A percentile compares a stretch with the other conserved stretches of the same genome.
phyloP scores from a whole-genome alignment of 2,329 filamentous ascomycete species.

The Geosmithia putterillii region DNA sequence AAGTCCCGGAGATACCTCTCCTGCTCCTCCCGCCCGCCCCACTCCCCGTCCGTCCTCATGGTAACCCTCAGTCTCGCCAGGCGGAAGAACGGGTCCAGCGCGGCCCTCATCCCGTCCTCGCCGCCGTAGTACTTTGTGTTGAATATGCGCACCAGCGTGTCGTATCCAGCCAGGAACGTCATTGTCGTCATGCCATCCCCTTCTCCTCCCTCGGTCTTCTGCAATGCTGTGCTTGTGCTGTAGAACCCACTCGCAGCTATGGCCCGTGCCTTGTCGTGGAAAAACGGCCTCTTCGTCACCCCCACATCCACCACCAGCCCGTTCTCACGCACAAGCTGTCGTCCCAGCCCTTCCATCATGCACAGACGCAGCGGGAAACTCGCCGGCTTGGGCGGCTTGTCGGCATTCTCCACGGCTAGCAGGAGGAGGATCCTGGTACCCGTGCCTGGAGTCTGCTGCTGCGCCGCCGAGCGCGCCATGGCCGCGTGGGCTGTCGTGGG shows the following conservation, averaged over 20 bases:
- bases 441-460: slow-evolving; percentile 1
- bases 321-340: slow-evolving; percentile 25
- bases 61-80: slow-evolving; percentile 51
- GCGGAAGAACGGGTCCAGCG: slow-evolving; percentile 51
- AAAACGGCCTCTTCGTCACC: slow-evolving; percentile 61
- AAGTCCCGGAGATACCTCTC: slow-evolving; percentile 37
- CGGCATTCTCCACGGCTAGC: slow-evolving; percentile 52
- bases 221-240: slow-evolving; percentile 1
- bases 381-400: slow-evolving; percentile 55
- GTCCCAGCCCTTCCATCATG: slow-evolving; percentile 60
- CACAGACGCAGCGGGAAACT: slow-evolving; percentile 53
- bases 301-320: slow-evolving; percentile 46
- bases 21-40: slow-evolving; percentile 34
- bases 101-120: slow-evolving; percentile 27
- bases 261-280: slow-evolving; percentile 55
- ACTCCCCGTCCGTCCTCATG: slow-evolving; percentile 47
- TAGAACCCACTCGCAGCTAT: slow-evolving; percentile 38
- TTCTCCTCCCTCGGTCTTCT: slow-evolving; percentile 1
- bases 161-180: slow-evolving; percentile 62
- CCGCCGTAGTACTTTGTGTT: slow-evolving; percentile 57
- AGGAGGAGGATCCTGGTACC: slow-evolving; percentile 35
- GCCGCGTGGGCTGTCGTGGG: slow-evolving; percentile 48
- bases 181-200: slow-evolving; percentile 28
- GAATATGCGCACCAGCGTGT: slow-evolving; percentile 62
- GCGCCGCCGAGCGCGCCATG: slow-evolving; percentile 40